These are phyloP conservation scores for Phalaenopsis aphrodite DNA, from an alignment of 106 monocot genomes.

Conservation along the genomic window DNA sequence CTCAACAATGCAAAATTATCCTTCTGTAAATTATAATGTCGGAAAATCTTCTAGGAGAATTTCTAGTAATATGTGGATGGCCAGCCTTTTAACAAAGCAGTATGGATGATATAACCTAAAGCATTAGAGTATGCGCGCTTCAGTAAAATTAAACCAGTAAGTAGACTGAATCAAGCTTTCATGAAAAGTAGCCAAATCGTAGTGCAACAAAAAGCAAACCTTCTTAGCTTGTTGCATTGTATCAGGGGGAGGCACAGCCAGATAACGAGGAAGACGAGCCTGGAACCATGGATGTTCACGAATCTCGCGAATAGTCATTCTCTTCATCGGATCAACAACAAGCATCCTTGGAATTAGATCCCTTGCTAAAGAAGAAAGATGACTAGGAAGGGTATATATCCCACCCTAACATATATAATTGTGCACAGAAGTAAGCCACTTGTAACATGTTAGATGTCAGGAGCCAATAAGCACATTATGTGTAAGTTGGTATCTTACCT, in stretches of 20 bases:
- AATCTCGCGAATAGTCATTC: conserved; percentile 53
- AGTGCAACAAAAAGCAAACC: conserved; percentile 10
- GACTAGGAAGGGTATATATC: conserved; percentile 55
- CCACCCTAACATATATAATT: conserved; percentile 27
- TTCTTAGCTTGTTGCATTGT: conserved; percentile 46
- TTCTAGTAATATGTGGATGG: not conserved
- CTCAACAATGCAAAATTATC: not conserved
- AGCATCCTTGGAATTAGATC: conserved; percentile 65
- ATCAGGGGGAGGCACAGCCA: conserved; percentile 53
- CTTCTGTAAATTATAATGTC: not conserved
- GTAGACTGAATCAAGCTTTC: not conserved
- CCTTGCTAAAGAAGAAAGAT: conserved; percentile 50
- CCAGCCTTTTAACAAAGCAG: not conserved
- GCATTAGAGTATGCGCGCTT: not conserved
- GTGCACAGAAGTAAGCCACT: conserved; percentile 1
- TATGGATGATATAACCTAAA: not conserved
- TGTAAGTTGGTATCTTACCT: conserved; percentile 10
- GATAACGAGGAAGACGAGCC: conserved; percentile 44
- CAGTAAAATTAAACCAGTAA: not conserved
- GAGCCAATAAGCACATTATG: not conserved
- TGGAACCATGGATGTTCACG: conserved; percentile 53
- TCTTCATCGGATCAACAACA: conserved; percentile 52
- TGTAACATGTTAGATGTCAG: not conserved
- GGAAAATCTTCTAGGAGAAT: not conserved
- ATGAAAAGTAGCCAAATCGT: conserved; percentile 1